Base-by-base conservation (phyloP, 2,329 filamentous ascomycete genomes). In the Lecanosticta acicola region DNA sequence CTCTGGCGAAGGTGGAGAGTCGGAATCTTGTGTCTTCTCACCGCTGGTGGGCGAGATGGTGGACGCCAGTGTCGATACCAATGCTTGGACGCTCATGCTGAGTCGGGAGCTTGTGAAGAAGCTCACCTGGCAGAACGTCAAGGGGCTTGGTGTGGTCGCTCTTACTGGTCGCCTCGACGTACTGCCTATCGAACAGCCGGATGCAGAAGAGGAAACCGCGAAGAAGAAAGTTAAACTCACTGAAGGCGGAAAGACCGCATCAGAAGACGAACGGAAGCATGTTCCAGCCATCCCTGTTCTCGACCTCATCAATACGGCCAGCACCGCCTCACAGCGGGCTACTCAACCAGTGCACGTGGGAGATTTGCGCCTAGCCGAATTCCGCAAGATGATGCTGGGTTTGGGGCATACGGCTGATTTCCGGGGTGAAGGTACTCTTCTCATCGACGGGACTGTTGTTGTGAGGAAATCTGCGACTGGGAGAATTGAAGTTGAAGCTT, bases 21-120 rank as follows among this genome's bases (percentile, higher is more conserved):
- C 47, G n/a, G 41, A 41, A n/a, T 38, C 56, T 13, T 54, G 58
- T 53, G 87, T 98, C 3, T 91, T 91, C 63, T 89, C 87, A 0
- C 93, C 93, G 1, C 67, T 71, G 8, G 73, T 87, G n/a, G 89
- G 89, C 18, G 73, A 77, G 26, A 72, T 76, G 11, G 77, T 98
- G 34, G 84, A 98, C 66, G 93, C 91, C 10, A 96, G 90, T 61
- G 91, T 97, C 34, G 93, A 98, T 64, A 97, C 91, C 3, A 96
- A 97, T 64, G 90, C 93, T 3, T 98, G 94, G 93, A 84, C 87
- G 18, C 86, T 98, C 49, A 94, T 90, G 67, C 77, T 98, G 14
- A 89, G 87, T 39, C 87, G 91, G 56, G 73, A 79, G 36, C 79
- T 98, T 16, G 85, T 94, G 48, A 87, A 87, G 67, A 85, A 85